Percentiles rank a stretch among this genome's conserved stretches.
Conservation (phyloP, 495 filamentous ascomycete genomes). For the Platismatia glauca region DNA sequence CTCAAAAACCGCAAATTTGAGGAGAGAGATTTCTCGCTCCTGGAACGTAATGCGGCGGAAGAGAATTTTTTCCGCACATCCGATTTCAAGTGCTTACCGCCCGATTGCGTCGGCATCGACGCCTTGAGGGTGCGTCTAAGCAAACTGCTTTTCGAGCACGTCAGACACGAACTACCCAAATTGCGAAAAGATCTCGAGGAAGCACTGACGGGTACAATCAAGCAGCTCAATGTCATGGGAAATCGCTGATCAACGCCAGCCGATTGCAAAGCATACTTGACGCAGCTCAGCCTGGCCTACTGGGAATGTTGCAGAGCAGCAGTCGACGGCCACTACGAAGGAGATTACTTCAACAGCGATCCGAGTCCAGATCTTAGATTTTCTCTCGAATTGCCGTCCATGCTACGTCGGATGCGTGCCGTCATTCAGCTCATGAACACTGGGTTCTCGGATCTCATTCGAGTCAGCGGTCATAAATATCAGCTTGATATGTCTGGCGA, state of each 20-base stretch:
- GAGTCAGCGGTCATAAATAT: constrained; percentile 27
- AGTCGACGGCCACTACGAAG: constrained; percentile 28
- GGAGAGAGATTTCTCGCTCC: constrained; percentile 2
- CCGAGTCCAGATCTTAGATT: constrained; percentile 8
- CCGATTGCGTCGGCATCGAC: constrained; percentile 30
- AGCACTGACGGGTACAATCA: neutral
- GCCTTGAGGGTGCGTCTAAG: constrained; percentile 35
- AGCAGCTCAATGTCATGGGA: constrained; percentile 15
- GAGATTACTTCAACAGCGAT: constrained; percentile 19
- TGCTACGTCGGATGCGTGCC: constrained; percentile 25
- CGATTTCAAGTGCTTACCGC: constrained; percentile 24
- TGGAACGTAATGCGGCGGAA: constrained; percentile 20
- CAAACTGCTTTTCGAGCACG: constrained; percentile 33
- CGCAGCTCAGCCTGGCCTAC: constrained; percentile 24
- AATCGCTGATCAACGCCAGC: constrained; percentile 15
- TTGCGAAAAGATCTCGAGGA: constrained; percentile 20
- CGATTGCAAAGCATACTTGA: constrained; percentile 26
- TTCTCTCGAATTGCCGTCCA: constrained; percentile 9
- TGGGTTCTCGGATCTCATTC: constrained; percentile 22
- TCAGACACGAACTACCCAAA: constrained; percentile 33
- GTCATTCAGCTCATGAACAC: constrained; percentile 28
- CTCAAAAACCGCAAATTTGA: constrained; percentile 50
- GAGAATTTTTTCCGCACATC: constrained; percentile 15
- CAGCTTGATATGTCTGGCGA: constrained; percentile 15
- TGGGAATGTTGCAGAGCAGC: constrained; percentile 29